phyloP scores from a whole-genome alignment of 306 rosid genomes.

The Rubus idaeus region DNA sequence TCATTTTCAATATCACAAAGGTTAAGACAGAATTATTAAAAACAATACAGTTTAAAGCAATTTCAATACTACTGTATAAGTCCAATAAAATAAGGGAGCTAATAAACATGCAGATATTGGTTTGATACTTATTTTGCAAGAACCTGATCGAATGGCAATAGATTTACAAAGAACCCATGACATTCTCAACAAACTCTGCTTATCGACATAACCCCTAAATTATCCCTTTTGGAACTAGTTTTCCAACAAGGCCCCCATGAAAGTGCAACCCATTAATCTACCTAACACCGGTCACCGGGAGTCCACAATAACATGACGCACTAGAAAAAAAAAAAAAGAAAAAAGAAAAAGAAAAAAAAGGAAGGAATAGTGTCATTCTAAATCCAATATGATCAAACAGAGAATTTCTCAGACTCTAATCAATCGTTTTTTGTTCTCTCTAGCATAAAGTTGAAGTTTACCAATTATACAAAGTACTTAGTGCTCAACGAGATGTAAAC shows the following conservation, averaged over 20 bases:
- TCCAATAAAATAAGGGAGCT: no score
- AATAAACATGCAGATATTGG: neutral
- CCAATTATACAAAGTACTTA: neutral
- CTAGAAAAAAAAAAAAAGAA: neutral
- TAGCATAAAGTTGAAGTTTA: constrained; percentile 2
- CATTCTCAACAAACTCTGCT: neutral
- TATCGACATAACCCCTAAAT: neutral
- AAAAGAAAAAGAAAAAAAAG: no score
- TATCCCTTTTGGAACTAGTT: neutral
- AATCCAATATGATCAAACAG: neutral
- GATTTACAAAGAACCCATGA: neutral
- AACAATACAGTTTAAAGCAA: neutral
- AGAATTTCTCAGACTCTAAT: neutral
- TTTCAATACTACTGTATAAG: no score
- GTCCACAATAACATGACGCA: neutral
- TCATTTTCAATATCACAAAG: neutral
- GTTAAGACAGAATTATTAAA: neutral
- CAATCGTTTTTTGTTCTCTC: constrained; percentile 6
- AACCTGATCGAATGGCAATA: neutral
- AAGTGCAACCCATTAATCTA: neutral
- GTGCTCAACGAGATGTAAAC: neutral
- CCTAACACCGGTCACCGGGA: neutral
- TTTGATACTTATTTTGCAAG: neutral
- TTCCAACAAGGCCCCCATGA: no score
- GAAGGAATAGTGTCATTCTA: neutral